Base-by-base conservation (phyloP, 179 eudicot species). In the Silene vulgaris region DNA sequence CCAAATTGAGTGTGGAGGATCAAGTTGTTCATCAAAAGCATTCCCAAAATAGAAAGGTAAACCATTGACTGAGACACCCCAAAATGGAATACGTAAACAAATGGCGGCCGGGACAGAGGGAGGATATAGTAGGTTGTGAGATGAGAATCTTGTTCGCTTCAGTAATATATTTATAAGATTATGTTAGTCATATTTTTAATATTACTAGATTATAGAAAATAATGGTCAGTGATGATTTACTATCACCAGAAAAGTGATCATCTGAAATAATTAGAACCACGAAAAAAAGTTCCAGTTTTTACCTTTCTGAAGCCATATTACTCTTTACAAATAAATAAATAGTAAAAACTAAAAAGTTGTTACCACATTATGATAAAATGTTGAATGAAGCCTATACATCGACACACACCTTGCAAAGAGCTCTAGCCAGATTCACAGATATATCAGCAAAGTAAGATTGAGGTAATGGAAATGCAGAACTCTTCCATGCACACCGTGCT, bases 381-480 rank as follows among this genome's bases (percentile, higher is more conserved):
- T 48, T 26, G 65, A 11, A 43, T 57, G 20, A 74, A 74, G 26
- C 66, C 67, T 61, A 70, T 8, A 74, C 37, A 40, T 11, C 20
- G 17, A 61, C 76, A 69, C 80, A 29, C 84, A 91, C 99, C 99
- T 64, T 88, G 83, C 85, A 83, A 77, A 88, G 93, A 13, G 88
- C 83, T 78, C 99, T 95, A 66, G 99, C 93, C 87, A 95, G 81
- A 83, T 95, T 93, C 75, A 88, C 72, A 64, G 97, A 87, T 74
- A 90, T 74, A 84, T 89, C 91, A 79, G 70, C 65, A 30, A 79
- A 74, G 64, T 76, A 77, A 28, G 88, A 85, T 61, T 82, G 89
- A 20, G 87, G 80, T 77, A 70, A 61, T 66, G 82, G 74, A 48
- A 79, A 80, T n/a, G 85, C 76, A 74, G 80, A 84, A 74, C 75